Evolutionary conservation across 495 filamentous ascomycete species (phyloP).

Genomic region (Penicilliopsis zonata): DNA sequence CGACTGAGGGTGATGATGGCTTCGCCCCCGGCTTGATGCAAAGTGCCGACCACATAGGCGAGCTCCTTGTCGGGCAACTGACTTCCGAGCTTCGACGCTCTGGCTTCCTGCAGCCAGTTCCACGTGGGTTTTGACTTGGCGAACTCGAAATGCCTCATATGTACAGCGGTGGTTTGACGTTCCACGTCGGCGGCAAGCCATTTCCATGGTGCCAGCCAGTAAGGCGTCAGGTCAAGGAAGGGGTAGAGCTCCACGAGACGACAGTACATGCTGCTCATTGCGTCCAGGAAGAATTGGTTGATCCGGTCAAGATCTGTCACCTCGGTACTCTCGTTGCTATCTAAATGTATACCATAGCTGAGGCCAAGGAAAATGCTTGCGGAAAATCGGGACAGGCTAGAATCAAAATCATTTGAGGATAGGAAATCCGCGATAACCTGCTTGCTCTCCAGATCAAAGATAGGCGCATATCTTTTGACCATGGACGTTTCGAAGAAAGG

Average conservation of each 20-base stretch:
- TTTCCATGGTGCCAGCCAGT: constrained; percentile 13
- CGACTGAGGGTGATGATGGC: constrained; percentile 21
- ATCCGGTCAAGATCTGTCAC: constrained; percentile 4
- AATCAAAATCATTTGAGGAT: constrained; percentile 7
- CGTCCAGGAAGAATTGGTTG: neutral
- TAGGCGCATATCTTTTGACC: constrained; percentile 18
- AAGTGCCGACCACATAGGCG: constrained; percentile 19
- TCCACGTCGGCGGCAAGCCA: constrained; percentile 1
- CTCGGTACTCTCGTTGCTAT: constrained; percentile 6
- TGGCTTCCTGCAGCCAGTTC: constrained; percentile 5
- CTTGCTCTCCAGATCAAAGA: constrained; percentile 26
- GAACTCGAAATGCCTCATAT: neutral
- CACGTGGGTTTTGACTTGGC: constrained; percentile 1
- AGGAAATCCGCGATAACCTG: constrained; percentile 15
- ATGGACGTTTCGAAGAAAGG: constrained; percentile 21
- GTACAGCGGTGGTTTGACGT: constrained; percentile 2
- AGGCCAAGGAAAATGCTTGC: constrained; percentile 12
- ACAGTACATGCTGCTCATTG: constrained; percentile 4
- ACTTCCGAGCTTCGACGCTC: neutral
- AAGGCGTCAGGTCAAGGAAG: constrained; percentile 14
- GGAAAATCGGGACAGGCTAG: constrained; percentile 10
- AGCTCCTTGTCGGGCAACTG: constrained; percentile 8
- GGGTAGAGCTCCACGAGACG: constrained; percentile 19
- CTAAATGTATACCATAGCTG: constrained; percentile 17
- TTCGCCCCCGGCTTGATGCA: constrained; percentile 22